Percentiles rank a stretch among this genome's conserved stretches.
phyloP scores from a whole-genome alignment of 148 eudicot genomes.

The Camellia sinensis region DNA sequence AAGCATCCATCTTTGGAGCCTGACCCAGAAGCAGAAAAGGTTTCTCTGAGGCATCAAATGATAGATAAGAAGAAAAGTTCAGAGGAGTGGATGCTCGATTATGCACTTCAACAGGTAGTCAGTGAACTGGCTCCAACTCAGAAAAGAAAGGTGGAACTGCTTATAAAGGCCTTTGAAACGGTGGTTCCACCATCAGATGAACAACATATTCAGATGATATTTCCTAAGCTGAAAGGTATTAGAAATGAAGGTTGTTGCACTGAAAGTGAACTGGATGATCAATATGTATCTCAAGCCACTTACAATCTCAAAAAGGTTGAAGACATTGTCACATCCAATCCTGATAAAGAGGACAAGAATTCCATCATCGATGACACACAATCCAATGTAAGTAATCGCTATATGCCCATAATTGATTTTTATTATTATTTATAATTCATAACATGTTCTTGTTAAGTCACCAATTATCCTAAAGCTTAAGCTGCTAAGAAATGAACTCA shows the following conservation, averaged over 20 bases:
- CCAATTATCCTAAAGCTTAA: too few relatives aligned
- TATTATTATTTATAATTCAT: too few relatives aligned
- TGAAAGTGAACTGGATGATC: neutral
- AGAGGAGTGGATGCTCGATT: slow-evolving; percentile 94
- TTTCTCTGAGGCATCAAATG: slow-evolving; percentile 45
- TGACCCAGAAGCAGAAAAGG: slow-evolving; percentile 51
- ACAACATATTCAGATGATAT: slow-evolving; percentile 17
- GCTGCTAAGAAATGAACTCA: too few relatives aligned
- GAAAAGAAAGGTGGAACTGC: slow-evolving; percentile 69
- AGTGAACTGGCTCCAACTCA: slow-evolving; percentile 72
- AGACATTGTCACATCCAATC: neutral
- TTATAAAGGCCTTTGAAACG: slow-evolving; percentile 80
- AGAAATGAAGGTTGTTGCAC: neutral
- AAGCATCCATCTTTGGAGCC: slow-evolving; percentile 34
- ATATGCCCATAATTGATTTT: neutral
- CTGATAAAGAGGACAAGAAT: neutral
- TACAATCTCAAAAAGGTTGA: neutral
- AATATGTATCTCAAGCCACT: neutral
- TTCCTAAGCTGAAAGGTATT: slow-evolving; percentile 15
- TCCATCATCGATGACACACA: neutral
- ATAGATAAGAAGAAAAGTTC: slow-evolving; percentile 50
- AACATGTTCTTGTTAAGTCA: too few relatives aligned
- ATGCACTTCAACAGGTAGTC: slow-evolving; percentile 80
- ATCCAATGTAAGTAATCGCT: slow-evolving; percentile 11
- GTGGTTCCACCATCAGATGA: slow-evolving; percentile 49